Base-by-base conservation (phyloP, 108 stramenopile genomes). In the Stephanodiscus minutulus region DNA sequence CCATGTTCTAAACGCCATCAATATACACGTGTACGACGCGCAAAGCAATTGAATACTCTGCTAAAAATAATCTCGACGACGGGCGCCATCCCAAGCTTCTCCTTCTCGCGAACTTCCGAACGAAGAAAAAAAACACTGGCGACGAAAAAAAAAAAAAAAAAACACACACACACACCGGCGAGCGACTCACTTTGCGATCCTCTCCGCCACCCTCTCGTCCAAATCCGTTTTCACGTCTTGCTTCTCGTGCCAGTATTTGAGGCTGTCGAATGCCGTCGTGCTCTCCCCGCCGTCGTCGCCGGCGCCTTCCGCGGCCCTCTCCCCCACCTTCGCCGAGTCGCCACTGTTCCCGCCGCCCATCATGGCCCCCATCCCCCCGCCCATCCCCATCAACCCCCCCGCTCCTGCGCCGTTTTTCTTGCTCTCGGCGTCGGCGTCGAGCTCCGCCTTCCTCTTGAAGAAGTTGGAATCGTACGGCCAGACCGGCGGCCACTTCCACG, bases 401-500 rank as follows among this genome's bases (percentile, higher is more conserved):
- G 43, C 39, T 11, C 10, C 39, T 11, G 10, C 43, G 15, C 43
- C 43, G 15, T 36, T 56, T 17, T 13, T 56, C 17, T 29, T 56
- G 3, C 55, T 29, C 22, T 53, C 27, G 25, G 52, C 52, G 25
- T 27, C 52, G 29, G 59, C 59, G 5, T 67, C 66, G 35, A 84
- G 64, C 59, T 87, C 87, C 33, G 82, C 83, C 25, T 58, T 74
- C 24, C 81, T 76, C 56, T 72, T 68, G 64, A 95, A 95, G 59
- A 89, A 87, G 31, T 81, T 70, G 59, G 62, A 37, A 73, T 87
- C 90, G 56, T 95, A 95, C 0, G 94, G 94, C 91, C 91, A 95
- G 20, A 93, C 85, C 5, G 90, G 88, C 24, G 94, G 94, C 94
- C 94, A 95, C 61, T 88, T 91, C 94, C 94, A 95, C 7, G 89